These are phyloP conservation scores for Scheffersomyces spartinae DNA, from an alignment of 805 yeast genomes.

Conservation along the genomic window DNA sequence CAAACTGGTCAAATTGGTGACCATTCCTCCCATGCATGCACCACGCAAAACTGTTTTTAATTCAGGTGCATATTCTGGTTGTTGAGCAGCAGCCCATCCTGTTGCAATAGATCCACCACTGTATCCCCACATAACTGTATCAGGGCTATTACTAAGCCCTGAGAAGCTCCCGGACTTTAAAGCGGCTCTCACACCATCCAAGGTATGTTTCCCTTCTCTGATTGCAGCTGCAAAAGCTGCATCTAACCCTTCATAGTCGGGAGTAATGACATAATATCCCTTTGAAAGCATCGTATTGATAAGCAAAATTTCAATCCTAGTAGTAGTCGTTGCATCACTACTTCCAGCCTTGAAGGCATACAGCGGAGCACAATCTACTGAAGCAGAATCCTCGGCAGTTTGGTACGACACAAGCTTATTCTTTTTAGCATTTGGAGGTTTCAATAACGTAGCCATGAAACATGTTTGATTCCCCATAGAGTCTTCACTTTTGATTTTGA, in stretches of 20 bases:
- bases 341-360: conserved; percentile 12
- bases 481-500: no score
- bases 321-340: conserved; percentile 5
- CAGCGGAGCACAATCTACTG: conserved; percentile 16
- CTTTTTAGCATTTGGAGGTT: conserved; percentile 18
- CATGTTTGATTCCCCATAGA: conserved; percentile 14
- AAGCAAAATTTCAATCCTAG: conserved; percentile 8
- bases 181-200: conserved; percentile 20
- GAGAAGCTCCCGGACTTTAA: no score
- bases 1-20: conserved; percentile 20
- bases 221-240: conserved; percentile 21
- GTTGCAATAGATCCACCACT: conserved; percentile 29
- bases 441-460: conserved; percentile 14
- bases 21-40: conserved; percentile 25
- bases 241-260: conserved; percentile 25
- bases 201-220: conserved; percentile 17
- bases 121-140: conserved; percentile 20
- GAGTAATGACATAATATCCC: conserved; percentile 22
- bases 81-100: conserved; percentile 27
- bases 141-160: conserved; percentile 10
- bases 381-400: conserved; percentile 17
- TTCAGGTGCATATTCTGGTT: conserved; percentile 27
- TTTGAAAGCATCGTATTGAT: no score
- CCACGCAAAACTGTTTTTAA: conserved; percentile 14
- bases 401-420: conserved; percentile 16